A percentile compares a stretch with the other conserved stretches of the same genome.
These are phyloP conservation scores for Emydomyces testavorans DNA, from an alignment of 2,329 filamentous ascomycete species.

Conservation along the genomic window DNA sequence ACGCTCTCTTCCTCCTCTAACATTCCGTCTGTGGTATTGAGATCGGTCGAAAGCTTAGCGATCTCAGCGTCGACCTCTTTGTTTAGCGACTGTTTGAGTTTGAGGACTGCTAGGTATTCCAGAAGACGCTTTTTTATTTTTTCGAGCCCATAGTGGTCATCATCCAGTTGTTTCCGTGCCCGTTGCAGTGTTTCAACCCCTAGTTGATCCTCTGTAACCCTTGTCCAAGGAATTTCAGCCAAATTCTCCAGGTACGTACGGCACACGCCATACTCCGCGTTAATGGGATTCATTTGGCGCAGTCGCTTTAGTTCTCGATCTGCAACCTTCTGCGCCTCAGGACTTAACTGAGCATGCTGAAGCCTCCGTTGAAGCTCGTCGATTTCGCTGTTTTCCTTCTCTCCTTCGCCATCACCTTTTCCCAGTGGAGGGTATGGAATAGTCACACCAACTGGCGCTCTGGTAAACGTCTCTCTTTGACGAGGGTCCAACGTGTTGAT, in stretches of 20 bases:
- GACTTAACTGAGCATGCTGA: conserved; percentile 64
- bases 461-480: conserved; percentile 37
- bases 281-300: conserved; percentile 89
- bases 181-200: conserved; percentile 65
- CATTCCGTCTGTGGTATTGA: conserved; percentile 35
- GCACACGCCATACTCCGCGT: conserved; percentile 90
- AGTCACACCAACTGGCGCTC: conserved; percentile 26
- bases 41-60: conserved; percentile 39
- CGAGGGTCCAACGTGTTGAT: conserved; percentile 41
- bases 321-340: conserved; percentile 81
- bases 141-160: conserved; percentile 91
- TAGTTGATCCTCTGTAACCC: conserved; percentile 72
- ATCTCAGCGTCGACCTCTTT: conserved; percentile 71
- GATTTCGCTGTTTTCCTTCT: conserved; percentile 77
- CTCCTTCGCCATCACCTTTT: conserved; percentile 45
- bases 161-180: conserved; percentile 81
- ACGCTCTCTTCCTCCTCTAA: conserved; percentile 49
- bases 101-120: conserved; percentile 91
- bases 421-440: conserved; percentile 18
- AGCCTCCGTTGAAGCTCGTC: conserved; percentile 85
- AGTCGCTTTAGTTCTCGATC: conserved; percentile 78
- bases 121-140: conserved; percentile 94
- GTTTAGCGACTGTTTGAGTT: conserved; percentile 86
- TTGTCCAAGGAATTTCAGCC: conserved; percentile 85
- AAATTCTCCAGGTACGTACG: conserved; percentile 89